Base-by-base conservation (phyloP, 2,329 filamentous ascomycete species). In the Lachnellula subtilissima region DNA sequence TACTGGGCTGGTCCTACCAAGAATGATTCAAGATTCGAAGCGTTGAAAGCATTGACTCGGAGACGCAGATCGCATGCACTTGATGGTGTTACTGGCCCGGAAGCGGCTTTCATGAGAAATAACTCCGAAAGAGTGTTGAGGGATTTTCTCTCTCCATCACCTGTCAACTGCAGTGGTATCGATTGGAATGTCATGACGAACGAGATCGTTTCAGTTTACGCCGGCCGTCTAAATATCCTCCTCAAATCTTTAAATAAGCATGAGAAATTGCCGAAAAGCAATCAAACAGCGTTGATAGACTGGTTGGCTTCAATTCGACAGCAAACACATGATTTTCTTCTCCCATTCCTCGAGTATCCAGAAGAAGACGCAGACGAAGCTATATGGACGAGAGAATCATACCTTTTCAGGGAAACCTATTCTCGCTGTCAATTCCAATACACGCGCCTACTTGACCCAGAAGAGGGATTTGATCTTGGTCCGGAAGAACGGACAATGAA, bases 281-380 rank as follows among this genome's bases (percentile, higher is more conserved):
- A 73, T 19, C 9, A 37, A 4, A 70, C 69, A 23, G 55, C 55
- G 6, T 42, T 70, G 5, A 56, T 54, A 22, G 56, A 60, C 1
- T 75, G 72, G 72, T 57, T 73, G 52, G 55, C 60, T 19, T 59
- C 60, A 28, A 53, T 73, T 53, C 69, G 76, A 22, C 67, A 69
- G 1, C 65, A 73, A 43, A 75, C 71, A 25, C 76, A 79, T 58
- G 68, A 71, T 57, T 73, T 77, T 50, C 64, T 77, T 50, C 69
- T 79, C 8, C 71, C 73, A 3, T 78, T 72, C 58, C 65, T 79
- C 28, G 71, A 77, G 58, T 80, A 78, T 56, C 77, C 77, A 17
- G 56, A 53, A 9, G 42, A 60, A 5, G 32, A 47, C n/a, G n/a
- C 50, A 7, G 39, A 42, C 12, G 47, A 56, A 17, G 50, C 58